These are phyloP conservation scores for Pestalotiopsis sp. DNA, from an alignment of 2,329 filamentous ascomycete genomes.

Conservation along the genomic window DNA sequence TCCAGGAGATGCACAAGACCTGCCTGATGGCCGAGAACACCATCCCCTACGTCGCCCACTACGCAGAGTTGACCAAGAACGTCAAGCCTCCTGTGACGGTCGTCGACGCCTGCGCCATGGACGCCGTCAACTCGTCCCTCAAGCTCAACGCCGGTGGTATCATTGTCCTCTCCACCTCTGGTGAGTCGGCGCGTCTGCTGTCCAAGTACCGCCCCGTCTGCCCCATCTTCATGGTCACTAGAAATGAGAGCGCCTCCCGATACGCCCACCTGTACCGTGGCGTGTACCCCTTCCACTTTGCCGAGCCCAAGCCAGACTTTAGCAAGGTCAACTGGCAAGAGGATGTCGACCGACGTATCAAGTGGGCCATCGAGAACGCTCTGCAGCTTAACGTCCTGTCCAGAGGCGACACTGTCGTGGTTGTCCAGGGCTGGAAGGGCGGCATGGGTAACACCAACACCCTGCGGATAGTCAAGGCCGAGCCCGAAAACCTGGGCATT, in stretches of 20 bases:
- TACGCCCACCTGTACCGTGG: conserved; percentile 96
- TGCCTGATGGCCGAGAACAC: conserved; percentile 96
- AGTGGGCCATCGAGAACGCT: conserved; percentile 90
- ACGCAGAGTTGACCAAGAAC: conserved; percentile 88
- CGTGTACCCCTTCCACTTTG: conserved; percentile 96
- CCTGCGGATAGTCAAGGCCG: conserved; percentile 62
- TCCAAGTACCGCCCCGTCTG: conserved; percentile 99
- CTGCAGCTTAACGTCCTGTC: conserved; percentile 77
- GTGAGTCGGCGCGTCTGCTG: conserved; percentile 88
- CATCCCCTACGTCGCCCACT: conserved; percentile 94
- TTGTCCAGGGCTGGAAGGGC: conserved; percentile 89
- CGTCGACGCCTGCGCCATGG: conserved; percentile 94
- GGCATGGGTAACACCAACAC: conserved; percentile 93
- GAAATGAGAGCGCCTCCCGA: conserved; percentile 78
- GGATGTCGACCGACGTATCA: conserved; percentile 95
- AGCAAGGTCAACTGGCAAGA: conserved; percentile 93
- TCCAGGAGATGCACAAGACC: conserved; percentile 97
- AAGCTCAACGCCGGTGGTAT: conserved; percentile 97
- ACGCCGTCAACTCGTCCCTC: conserved; percentile 90
- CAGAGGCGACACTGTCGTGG: conserved; percentile 73
- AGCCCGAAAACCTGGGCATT: conserved; percentile 58
- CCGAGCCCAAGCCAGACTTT: conserved; percentile 93
- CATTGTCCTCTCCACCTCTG: conserved; percentile 92
- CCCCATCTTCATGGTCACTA: conserved; percentile 99
- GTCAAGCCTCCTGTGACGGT: conserved; percentile 82